These are phyloP conservation scores for Coniophora puteana DNA, from an alignment of 1,284 basidiomycete genomes.

Conservation along the genomic window DNA sequence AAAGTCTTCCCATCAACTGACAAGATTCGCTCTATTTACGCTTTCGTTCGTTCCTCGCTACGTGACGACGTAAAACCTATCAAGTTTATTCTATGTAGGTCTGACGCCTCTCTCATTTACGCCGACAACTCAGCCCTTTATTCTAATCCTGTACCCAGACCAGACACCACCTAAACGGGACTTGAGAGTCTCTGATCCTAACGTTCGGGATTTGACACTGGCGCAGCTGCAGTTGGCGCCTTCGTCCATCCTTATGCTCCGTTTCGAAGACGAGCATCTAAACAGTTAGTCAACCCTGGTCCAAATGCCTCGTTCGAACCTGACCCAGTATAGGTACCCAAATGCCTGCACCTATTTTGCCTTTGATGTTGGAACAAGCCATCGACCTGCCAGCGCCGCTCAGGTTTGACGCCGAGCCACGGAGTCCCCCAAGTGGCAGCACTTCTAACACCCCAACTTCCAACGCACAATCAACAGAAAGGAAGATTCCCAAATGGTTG, in stretches of 20 bases:
- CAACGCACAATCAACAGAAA: constrained; percentile 31
- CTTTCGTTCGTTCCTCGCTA: constrained; percentile 73
- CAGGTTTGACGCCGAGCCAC: constrained; percentile 23
- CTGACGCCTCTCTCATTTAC: constrained; percentile 13
- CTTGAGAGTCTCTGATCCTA: constrained; percentile 71
- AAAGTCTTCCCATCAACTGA: constrained; percentile 69
- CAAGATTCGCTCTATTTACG: constrained; percentile 79
- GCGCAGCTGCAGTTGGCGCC: constrained; percentile 75
- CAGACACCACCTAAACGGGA: constrained; percentile 81
- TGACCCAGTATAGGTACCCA: constrained; percentile 41
- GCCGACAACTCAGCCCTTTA: neutral
- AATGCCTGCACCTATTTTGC: constrained; percentile 63
- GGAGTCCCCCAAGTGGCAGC: constrained; percentile 9
- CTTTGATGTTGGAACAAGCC: constrained; percentile 50
- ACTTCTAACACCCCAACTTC: constrained; percentile 18
- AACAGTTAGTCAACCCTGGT: constrained; percentile 49
- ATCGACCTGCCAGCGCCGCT: constrained; percentile 59
- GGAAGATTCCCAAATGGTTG: constrained; percentile 75
- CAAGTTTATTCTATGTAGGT: constrained; percentile 81
- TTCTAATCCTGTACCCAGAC: constrained; percentile 40
- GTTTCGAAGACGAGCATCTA: constrained; percentile 68
- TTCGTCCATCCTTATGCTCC: constrained; percentile 71
- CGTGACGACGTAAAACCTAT: constrained; percentile 68
- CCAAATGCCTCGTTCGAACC: constrained; percentile 4
- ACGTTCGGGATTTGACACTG: constrained; percentile 63